phyloP scores from a whole-genome alignment of 306 rosid species.

The Inga oerstediana region DNA sequence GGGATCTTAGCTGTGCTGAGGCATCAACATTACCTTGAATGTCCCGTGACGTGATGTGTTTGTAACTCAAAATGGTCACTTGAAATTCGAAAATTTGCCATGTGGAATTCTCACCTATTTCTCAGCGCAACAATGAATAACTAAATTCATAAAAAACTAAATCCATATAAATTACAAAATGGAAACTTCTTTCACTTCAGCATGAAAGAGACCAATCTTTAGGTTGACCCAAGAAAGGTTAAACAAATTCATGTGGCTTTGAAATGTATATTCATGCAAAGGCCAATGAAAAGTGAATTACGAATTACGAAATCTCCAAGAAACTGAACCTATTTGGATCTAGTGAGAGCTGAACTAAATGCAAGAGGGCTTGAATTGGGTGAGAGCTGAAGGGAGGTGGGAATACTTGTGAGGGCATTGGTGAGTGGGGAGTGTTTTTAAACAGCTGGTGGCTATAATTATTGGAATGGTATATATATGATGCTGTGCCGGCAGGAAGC shows the following conservation, averaged over 20 bases:
- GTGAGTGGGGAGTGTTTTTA: background rate
- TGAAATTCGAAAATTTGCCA: constrained; percentile 28
- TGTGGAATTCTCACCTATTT: background rate
- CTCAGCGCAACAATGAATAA: constrained; percentile 13
- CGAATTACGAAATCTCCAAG: background rate
- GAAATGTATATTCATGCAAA: background rate
- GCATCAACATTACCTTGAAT: background rate
- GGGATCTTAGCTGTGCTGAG: background rate
- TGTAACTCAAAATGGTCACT: constrained; percentile 27
- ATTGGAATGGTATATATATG: background rate
- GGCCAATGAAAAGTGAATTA: background rate
- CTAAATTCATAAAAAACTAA: background rate
- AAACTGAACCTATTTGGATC: background rate
- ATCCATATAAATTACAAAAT: background rate
- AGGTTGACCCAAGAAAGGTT: background rate
- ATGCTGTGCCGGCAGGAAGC: background rate
- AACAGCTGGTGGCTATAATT: background rate
- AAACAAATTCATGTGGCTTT: background rate
- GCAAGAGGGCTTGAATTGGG: background rate
- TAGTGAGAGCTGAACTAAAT: background rate
- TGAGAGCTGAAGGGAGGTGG: background rate
- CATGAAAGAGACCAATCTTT: background rate
- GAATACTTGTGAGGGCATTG: background rate
- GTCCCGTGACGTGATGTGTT: constrained; percentile 23
- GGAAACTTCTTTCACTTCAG: background rate